Conservation (phyloP, 768 basidiomycete species). For the Tulasnella sp. region DNA sequence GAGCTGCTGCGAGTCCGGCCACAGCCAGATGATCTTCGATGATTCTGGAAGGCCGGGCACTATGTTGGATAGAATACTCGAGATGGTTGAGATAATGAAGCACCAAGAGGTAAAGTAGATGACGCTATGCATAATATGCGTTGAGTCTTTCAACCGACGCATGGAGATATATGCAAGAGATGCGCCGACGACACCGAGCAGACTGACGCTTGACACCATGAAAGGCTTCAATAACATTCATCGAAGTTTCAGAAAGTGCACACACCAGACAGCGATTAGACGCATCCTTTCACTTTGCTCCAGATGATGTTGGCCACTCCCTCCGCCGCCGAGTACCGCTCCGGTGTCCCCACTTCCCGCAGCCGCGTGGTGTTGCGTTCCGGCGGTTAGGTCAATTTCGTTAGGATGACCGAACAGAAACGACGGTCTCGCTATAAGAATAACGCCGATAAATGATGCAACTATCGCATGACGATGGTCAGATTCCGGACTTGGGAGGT, state of each 20-base stretch:
- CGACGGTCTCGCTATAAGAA: conserved; percentile 8
- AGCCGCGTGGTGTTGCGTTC: not conserved
- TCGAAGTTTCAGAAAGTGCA: not conserved
- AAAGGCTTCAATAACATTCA: not conserved
- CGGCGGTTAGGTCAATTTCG: not conserved
- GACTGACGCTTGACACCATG: not conserved
- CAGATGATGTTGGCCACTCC: not conserved
- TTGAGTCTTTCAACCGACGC: not conserved
- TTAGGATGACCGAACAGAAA: conserved; percentile 2
- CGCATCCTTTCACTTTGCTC: not conserved
- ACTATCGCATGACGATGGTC: not conserved
- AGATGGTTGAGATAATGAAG: conserved; percentile 1
- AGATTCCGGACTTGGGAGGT: not conserved
- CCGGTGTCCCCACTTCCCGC: not conserved
- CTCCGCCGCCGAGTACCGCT: not conserved
- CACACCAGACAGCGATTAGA: not conserved
- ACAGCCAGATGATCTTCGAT: not conserved
- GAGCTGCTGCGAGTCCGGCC: not conserved
- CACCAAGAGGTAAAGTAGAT: conserved; percentile 3
- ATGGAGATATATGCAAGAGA: not conserved
- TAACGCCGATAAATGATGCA: conserved; percentile 1
- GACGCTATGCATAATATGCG: conserved; percentile 4
- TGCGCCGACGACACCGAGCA: conserved; percentile 1
- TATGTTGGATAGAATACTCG: not conserved
- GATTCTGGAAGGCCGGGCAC: not conserved